Percentiles rank a stretch among this genome's conserved stretches.
phyloP scores from a whole-genome alignment of 2,329 filamentous ascomycete genomes.

The Trichocomaceae sp. region DNA sequence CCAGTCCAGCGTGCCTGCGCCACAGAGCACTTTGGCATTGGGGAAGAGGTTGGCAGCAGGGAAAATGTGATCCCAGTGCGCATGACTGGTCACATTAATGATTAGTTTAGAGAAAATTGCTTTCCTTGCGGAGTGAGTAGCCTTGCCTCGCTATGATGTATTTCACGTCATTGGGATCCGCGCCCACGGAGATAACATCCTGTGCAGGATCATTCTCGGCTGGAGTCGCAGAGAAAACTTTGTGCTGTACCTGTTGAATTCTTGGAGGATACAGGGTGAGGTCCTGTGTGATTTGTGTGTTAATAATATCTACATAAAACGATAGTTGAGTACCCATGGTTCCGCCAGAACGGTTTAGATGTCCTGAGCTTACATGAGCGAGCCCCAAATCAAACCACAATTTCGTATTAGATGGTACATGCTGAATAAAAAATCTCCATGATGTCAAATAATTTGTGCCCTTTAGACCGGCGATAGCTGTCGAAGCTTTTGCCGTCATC shows the following conservation, averaged over 20 bases:
- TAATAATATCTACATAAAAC: too few relatives aligned
- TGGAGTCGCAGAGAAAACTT: constrained; percentile 1
- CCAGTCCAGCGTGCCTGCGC: background rate
- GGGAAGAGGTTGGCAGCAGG: background rate
- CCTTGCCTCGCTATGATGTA: constrained; percentile 4
- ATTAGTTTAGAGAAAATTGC: too few relatives aligned
- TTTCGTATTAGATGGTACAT: constrained; percentile 1
- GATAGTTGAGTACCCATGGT: too few relatives aligned
- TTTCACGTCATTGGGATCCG: constrained; percentile 8
- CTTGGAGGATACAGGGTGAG: constrained; percentile 4
- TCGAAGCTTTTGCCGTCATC: constrained; percentile 3
- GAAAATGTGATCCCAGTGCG: constrained; percentile 8
- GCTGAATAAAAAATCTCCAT: constrained; percentile 8
- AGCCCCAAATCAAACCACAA: constrained; percentile 6
- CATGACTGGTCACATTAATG: background rate
- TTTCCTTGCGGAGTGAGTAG: background rate
- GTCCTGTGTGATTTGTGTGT: background rate
- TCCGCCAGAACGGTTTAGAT: too few relatives aligned
- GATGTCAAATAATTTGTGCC: background rate
- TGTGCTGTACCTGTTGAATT: constrained; percentile 4
- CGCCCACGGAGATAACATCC: constrained; percentile 4
- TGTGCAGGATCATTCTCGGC: constrained; percentile 3
- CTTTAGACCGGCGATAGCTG: constrained; percentile 3
- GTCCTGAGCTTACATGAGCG: background rate
- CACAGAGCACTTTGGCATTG: constrained; percentile 7